phyloP scores from a whole-genome alignment of 306 rosid genomes.

The Canavalia ensiformis region DNA sequence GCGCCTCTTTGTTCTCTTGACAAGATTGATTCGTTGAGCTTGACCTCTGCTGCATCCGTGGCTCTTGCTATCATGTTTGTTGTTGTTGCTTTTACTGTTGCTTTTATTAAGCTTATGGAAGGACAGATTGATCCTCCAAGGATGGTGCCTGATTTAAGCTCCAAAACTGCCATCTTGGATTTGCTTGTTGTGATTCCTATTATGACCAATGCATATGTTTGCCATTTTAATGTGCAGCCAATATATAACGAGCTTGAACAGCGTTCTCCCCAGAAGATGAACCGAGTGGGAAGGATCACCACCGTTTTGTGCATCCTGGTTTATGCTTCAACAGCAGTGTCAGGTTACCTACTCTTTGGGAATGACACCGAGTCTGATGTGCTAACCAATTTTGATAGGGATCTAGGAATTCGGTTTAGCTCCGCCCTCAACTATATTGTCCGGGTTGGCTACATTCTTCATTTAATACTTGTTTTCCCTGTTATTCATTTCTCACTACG shows the following conservation, averaged over 20 bases:
- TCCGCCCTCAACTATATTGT: conserved; percentile 76
- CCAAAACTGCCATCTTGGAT: conserved; percentile 77
- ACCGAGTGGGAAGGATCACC: conserved; percentile 85
- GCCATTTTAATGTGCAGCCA: conserved; percentile 91
- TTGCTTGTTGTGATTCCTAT: conserved; percentile 95
- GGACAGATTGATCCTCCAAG: conserved; percentile 74
- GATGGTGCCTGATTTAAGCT: conserved; percentile 84
- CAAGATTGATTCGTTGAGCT: conserved; percentile 90
- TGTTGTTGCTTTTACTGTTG: conserved; percentile 68
- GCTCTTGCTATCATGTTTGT: conserved; percentile 91
- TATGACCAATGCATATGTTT: conserved; percentile 90
- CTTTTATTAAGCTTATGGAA: conserved; percentile 75
- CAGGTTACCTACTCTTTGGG: conserved; percentile 92
- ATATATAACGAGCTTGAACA: conserved; percentile 91
- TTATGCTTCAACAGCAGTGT: conserved; percentile 76
- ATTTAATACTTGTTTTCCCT: conserved; percentile 94
- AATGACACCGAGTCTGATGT: conserved; percentile 85
- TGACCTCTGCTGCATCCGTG: conserved; percentile 97
- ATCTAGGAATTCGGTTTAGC: conserved; percentile 87
- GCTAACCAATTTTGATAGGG: conserved; percentile 83
- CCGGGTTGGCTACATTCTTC: conserved; percentile 88
- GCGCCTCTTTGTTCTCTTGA: conserved; percentile 93
- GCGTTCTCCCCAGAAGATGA: conserved; percentile 88
- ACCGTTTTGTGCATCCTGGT: conserved; percentile 76
- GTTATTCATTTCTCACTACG: conserved; percentile 92